A percentile compares a stretch with the other conserved stretches of the same genome.
Conservation (phyloP, 345 rosid genomes). For the Crucihimalaya himalaica region DNA sequence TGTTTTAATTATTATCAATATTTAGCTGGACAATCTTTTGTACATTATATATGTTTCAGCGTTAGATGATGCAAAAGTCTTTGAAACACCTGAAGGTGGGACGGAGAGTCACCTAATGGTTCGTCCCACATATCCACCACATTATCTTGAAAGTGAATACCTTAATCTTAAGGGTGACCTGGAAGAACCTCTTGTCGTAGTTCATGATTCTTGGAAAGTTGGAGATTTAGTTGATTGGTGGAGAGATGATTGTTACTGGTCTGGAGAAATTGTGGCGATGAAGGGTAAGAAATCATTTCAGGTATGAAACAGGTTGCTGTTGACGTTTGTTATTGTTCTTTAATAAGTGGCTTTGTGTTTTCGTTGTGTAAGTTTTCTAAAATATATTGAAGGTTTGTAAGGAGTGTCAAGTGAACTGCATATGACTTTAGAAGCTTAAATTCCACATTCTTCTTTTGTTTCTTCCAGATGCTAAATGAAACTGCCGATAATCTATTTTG, state of each 20-base stretch:
- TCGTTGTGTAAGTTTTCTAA: not conserved
- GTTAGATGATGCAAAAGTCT: slow-evolving; percentile 15
- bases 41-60: not conserved
- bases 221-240: slow-evolving; percentile 37
- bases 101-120: slow-evolving; percentile 1
- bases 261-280: not conserved
- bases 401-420: not conserved
- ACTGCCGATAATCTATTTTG: not conserved
- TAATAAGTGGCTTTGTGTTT: not conserved
- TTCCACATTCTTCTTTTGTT: not conserved
- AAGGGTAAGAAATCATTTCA: not conserved
- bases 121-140: slow-evolving; percentile 32
- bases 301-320: not conserved
- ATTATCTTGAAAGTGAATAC: slow-evolving; percentile 2
- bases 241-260: slow-evolving; percentile 11
- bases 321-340: not conserved
- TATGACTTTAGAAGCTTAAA: too few relatives aligned
- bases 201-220: slow-evolving; percentile 23
- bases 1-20: not conserved
- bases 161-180: not conserved
- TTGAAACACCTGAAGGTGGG: not conserved
- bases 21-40: not conserved
- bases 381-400: not conserved
- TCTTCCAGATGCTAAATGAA: not conserved
- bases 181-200: slow-evolving; percentile 16